Base-by-base conservation (phyloP, 129 eudicot genomes). In the Apium graveolens region DNA sequence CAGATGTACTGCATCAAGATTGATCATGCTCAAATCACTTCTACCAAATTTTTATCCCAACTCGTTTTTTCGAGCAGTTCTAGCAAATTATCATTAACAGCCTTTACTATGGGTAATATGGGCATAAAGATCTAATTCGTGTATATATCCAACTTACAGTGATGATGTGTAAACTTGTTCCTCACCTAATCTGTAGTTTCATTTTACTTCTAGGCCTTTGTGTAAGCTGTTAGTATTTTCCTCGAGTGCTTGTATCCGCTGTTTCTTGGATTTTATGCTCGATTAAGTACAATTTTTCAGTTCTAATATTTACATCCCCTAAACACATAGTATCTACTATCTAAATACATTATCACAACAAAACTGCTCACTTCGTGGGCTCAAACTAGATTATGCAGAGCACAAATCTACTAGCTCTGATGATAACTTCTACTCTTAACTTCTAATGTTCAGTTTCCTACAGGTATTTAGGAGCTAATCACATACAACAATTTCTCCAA, bases 331-430 rank as follows among this genome's bases (percentile, higher is more conserved):
- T 53, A 53, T 63, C 29, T 70, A 37, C 3, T 14, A 70, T 69
- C 27, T 35, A 69, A n/a, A 69, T 18, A 35, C 11, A 31, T 34
- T 17, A 32, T 35, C 74, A 5, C 43, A 37, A 70, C 42, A 70
- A 70, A 70, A 66, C 3, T 70, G 74, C 74, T 70, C 74, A 24
- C 21, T 20, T 20, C 9, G 45, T 26, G 37, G 74, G 45, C 74
- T 46, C 74, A 37, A 37, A 69, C 44, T 44, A 70, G 74, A 20
- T 70, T 37, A 70, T 69, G 74, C 29, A 70, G 72, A 66, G 72
- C 74, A 37, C 44, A 37, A 70, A 37, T 34, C 74, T 17, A 20
- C 43, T 70, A 70, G 29, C n/a, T 35, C 74, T 37, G 14, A 32
- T 34, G 11, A 44, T 34, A 18, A 37, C 39, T 37, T 70, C 43